Conservation (phyloP, 2,329 filamentous ascomycete species). For the Ciborinia camelliae region DNA sequence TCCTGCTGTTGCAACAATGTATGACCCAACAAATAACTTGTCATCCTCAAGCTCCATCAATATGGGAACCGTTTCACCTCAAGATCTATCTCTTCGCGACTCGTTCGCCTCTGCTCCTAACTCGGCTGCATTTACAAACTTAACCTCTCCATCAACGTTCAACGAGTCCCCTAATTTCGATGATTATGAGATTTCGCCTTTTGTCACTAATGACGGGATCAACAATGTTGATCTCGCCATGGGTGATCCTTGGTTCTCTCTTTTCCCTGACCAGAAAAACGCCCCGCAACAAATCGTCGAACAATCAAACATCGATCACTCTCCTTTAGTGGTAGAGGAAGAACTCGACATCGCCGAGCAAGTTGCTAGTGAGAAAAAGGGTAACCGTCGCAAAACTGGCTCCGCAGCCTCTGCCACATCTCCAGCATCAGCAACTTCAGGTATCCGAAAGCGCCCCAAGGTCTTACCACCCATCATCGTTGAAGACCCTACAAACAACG, state of each 20-base stretch:
- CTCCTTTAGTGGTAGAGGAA: conserved; percentile 39
- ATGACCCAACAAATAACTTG: conserved; percentile 47
- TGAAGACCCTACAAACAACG: conserved; percentile 66
- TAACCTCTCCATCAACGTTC: conserved; percentile 80
- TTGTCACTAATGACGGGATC: conserved; percentile 56
- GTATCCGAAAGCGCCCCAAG: conserved; percentile 74
- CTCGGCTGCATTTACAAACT: conserved; percentile 74
- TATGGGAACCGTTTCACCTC: conserved; percentile 75
- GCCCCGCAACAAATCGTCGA: conserved; percentile 17
- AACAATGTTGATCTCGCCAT: conserved; percentile 2
- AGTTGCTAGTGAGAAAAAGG: conserved; percentile 40
- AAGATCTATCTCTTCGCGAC: conserved; percentile 71
- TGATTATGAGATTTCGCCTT: conserved; percentile 74
- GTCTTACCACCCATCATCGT: conserved; percentile 75
- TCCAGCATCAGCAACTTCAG: conserved; percentile 59
- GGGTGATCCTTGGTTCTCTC: conserved; percentile 64
- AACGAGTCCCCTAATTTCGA: conserved; percentile 71
- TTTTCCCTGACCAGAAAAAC: conserved; percentile 59
- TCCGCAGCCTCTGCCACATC: conserved; percentile 44
- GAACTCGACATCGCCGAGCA: conserved; percentile 48
- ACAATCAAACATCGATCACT: conserved; percentile 15
- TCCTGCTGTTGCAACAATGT: conserved; percentile 42
- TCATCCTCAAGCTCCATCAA: conserved; percentile 48
- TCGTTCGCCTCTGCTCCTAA: conserved; percentile 73
- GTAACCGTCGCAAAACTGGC: conserved; percentile 42